Evolutionary conservation across 805 yeast genomes (phyloP).

Genomic region (Schwanniomyces yamadae): DNA sequence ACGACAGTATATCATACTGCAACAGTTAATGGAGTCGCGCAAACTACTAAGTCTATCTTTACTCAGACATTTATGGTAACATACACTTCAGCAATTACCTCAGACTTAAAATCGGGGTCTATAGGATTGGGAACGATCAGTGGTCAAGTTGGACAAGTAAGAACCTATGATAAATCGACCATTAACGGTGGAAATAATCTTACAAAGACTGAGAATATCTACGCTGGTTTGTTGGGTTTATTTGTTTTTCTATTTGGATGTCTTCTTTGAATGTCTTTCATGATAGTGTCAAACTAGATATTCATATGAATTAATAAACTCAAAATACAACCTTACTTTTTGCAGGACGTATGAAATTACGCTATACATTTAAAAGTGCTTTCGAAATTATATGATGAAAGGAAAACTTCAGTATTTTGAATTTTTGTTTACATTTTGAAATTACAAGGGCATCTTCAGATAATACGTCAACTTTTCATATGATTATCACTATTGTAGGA

Average conservation of each 20-base stretch:
- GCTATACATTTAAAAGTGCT: too few relatives aligned
- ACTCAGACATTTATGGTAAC: conserved; percentile 27
- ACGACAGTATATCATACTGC: conserved; percentile 38
- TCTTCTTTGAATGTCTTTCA: conserved; percentile 4
- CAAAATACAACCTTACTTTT: too few relatives aligned
- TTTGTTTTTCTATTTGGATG: conserved; percentile 13
- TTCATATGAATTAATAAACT: too few relatives aligned
- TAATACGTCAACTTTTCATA: too few relatives aligned
- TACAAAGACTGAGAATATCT: conserved; percentile 4
- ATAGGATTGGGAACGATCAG: conserved; percentile 31
- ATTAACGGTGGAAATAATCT: conserved; percentile 14
- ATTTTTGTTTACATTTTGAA: too few relatives aligned
- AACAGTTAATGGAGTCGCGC: conserved; percentile 29
- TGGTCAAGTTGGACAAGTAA: conserved; percentile 29
- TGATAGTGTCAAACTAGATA: too few relatives aligned
- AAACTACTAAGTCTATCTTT: conserved; percentile 23
- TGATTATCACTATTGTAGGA: too few relatives aligned
- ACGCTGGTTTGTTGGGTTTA: conserved; percentile 16
- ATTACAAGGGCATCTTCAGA: too few relatives aligned
- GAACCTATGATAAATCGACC: conserved; percentile 29
- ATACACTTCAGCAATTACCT: conserved; percentile 14
- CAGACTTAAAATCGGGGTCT: conserved; percentile 23
- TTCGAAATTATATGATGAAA: too few relatives aligned
- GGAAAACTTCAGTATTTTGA: too few relatives aligned
- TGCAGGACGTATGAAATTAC: too few relatives aligned